Percentiles rank a stretch among this genome's conserved stretches.
Evolutionary conservation across 768 basidiomycete species (phyloP).

Genomic region (Agrocybe praecox): DNA sequence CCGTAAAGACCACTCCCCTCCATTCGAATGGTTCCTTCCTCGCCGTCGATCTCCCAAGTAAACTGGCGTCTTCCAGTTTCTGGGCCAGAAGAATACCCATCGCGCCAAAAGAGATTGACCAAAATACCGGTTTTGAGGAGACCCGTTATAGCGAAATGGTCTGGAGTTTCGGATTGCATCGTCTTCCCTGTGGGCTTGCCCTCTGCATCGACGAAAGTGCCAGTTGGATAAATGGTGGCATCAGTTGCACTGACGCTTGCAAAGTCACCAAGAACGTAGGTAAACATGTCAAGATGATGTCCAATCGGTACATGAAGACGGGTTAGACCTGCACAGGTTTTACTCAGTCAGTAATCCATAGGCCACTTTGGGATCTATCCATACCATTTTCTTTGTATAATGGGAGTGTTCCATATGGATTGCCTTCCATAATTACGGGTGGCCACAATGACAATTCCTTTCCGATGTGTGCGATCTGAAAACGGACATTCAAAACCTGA

Average conservation of each 20-base stretch:
- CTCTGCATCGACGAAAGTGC: conserved; percentile 25
- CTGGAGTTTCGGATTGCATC: conserved; percentile 16
- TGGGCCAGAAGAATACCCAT: conserved; percentile 18
- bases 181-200: conserved; percentile 26
- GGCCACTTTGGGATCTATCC: too few relatives aligned
- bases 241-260: conserved; percentile 25
- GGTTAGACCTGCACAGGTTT: background rate
- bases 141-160: conserved; percentile 32
- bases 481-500: too few relatives aligned
- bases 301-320: conserved; percentile 15
- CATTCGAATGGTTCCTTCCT: conserved; percentile 26
- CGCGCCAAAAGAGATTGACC: conserved; percentile 27
- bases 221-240: conserved; percentile 27
- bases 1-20: conserved; percentile 5
- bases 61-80: conserved; percentile 25
- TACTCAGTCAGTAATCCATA: too few relatives aligned
- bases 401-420: background rate
- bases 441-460: background rate
- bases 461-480: background rate
- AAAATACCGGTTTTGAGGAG: conserved; percentile 30
- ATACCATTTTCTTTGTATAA: background rate
- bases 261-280: conserved; percentile 32
- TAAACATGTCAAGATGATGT: conserved; percentile 31
- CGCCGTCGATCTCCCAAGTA: conserved; percentile 36
- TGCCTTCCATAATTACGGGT: background rate